Conservation (phyloP, 371 early-diverging fungal genomes). For the Mucor velutinosus region DNA sequence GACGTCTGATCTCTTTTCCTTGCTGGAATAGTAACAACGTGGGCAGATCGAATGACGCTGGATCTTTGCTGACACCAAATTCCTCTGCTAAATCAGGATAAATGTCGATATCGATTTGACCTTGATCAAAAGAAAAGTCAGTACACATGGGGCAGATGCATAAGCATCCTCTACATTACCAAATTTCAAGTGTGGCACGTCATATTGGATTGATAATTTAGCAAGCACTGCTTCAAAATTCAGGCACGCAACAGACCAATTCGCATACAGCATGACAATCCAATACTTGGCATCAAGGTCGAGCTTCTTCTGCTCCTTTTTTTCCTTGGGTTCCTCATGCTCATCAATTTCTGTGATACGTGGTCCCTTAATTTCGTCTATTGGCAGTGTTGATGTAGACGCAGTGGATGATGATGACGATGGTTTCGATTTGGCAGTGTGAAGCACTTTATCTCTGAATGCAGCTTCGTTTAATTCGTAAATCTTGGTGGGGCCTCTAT, state of each 20-base stretch:
- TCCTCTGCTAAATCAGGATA: conserved; percentile 46
- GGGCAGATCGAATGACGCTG: conserved; percentile 54
- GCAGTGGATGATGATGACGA: conserved; percentile 1
- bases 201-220: conserved; percentile 43
- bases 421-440: conserved; percentile 1
- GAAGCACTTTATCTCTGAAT: conserved; percentile 27
- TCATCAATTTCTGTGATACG: conserved; percentile 30
- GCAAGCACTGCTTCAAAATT: conserved; percentile 57
- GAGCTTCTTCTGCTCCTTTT: conserved; percentile 8
- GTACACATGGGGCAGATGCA: neutral
- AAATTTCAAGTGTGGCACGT: conserved; percentile 40
- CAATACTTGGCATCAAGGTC: conserved; percentile 34
- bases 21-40: conserved; percentile 48
- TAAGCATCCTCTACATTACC: conserved; percentile 19
- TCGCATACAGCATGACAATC: conserved; percentile 54
- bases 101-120: conserved; percentile 49
- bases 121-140: conserved; percentile 12
- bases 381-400: neutral
- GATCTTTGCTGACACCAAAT: conserved; percentile 49
- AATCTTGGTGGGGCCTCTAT: conserved; percentile 58
- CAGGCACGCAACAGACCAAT: conserved; percentile 54
- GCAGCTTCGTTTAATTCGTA: conserved; percentile 35
- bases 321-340: conserved; percentile 12
- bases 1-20: conserved; percentile 40
- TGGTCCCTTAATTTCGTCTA: conserved; percentile 29